Percentiles rank a stretch among this genome's conserved stretches.
These are phyloP conservation scores for Botrytis aclada DNA, from an alignment of 2,329 filamentous ascomycete genomes.

Conservation along the genomic window DNA sequence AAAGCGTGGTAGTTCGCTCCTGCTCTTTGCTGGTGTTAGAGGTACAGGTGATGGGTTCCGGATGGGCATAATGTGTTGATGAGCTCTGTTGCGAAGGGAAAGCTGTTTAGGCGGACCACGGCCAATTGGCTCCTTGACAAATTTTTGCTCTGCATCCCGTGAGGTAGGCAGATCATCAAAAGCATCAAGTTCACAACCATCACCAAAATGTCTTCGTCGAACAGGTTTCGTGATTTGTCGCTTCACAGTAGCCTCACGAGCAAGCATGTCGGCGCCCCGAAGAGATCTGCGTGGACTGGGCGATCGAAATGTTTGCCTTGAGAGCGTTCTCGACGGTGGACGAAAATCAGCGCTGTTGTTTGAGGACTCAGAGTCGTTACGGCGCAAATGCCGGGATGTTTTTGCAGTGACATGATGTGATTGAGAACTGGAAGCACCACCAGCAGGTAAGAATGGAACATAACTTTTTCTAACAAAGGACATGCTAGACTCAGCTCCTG, in stretches of 20 bases:
- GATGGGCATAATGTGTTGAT: conserved; percentile 54
- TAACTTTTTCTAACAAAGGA: conserved; percentile 57
- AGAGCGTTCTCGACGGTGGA: conserved; percentile 55
- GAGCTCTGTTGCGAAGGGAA: conserved; percentile 53
- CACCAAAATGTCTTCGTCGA: conserved; percentile 73
- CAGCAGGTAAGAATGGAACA: conserved; percentile 76
- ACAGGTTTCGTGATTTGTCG: conserved; percentile 72
- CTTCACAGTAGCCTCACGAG: conserved; percentile 51
- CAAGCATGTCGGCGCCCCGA: conserved; percentile 42
- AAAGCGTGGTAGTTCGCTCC: conserved; percentile 58
- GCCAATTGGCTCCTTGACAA: conserved; percentile 72
- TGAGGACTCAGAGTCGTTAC: conserved; percentile 77
- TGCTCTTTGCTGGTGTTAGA: conserved; percentile 42
- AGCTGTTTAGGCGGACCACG: conserved; percentile 63
- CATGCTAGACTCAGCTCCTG: conserved; percentile 48
- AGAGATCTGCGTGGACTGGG: conserved; percentile 54
- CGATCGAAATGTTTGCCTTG: conserved; percentile 53
- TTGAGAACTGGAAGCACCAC: conserved; percentile 62
- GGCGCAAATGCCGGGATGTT: conserved; percentile 66
- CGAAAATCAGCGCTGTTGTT: conserved; percentile 55
- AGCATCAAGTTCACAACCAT: conserved; percentile 85
- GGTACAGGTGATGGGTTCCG: conserved; percentile 53
- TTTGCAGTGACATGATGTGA: conserved; percentile 78
- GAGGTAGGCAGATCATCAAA: conserved; percentile 97
- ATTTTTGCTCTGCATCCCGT: conserved; percentile 74